Base-by-base conservation (phyloP, 2,329 filamentous ascomycete species). In the Pestalotiopsis fici region DNA sequence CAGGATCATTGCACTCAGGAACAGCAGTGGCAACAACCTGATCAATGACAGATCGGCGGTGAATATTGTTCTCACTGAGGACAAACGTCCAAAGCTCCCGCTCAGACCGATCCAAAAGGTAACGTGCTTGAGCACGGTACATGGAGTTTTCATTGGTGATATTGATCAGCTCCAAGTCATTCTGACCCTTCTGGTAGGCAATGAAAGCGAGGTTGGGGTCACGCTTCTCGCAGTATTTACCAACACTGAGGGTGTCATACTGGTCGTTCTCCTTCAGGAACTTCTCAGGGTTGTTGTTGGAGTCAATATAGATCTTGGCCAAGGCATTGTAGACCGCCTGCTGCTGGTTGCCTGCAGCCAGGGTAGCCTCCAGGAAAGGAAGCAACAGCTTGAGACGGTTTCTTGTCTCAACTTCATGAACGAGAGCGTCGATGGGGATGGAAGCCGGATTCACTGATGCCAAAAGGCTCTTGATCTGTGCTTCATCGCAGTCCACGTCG, bases 71-170 rank as follows among this genome's bases (percentile, higher is more conserved):
- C 74, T 94, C 90, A 79, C 92, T 97, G 39, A 99, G 87, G 15
- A 98, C 96, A 77, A 98, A 99, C 64, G 87, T 86, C 97, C 97
- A 99, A 60, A 99, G 90, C 79, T 99, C 96, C 2, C 85, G 80
- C 76, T 99, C 96, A 47, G 93, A 92, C 72, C 96, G 91, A 75
- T 98, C 95, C 64, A 99, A 85, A 27, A 99, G 87, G 81, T 99
- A 99, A 47, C 96, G 92, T 67, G 95, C 95, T 81, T 99, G 96
- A n/a, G 93, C 93, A 75, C 95, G 92, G 87, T 97, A 99, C 96
- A 99, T 99, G n/a, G 93, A 91, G 83, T 99, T 99, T 82, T 99
- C 97, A 75, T 98, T 99, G 76, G 96, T 98, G 77, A 99, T 95
- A 80, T 93, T 96, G 81, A 99, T 95, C 66, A 99, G 88, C 82